Evolutionary conservation across 2,329 filamentous ascomycete species (phyloP).

Genomic region (Tothia fuscella): DNA sequence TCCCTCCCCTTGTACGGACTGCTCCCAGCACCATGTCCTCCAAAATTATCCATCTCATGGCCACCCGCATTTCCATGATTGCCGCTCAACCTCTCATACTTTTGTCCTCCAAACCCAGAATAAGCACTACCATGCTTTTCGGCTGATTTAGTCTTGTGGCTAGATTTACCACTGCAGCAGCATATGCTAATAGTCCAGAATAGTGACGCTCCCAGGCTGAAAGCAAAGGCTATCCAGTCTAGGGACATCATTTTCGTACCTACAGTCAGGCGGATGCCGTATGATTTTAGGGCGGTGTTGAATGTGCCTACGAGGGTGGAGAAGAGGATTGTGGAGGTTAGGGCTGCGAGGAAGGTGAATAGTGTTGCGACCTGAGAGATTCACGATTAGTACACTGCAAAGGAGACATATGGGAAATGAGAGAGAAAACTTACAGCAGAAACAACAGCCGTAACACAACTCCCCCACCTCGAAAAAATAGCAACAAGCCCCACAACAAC

Average conservation of each 20-base stretch:
- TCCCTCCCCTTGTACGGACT: slow-evolving; percentile 12
- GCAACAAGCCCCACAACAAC: slow-evolving; percentile 71
- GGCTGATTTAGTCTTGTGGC: slow-evolving; percentile 30
- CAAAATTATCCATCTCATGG: slow-evolving; percentile 16
- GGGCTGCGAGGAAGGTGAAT: slow-evolving; percentile 53
- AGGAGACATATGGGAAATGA: slow-evolving; percentile 20
- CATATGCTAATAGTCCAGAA: slow-evolving; percentile 91
- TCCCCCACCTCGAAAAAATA: slow-evolving; percentile 70
- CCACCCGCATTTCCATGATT: slow-evolving; percentile 1
- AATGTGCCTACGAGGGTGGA: slow-evolving; percentile 57
- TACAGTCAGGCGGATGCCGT: slow-evolving; percentile 56
- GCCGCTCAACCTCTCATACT: background rate
- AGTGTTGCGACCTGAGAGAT: slow-evolving; percentile 37
- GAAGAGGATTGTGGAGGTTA: slow-evolving; percentile 64
- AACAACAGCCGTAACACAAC: slow-evolving; percentile 70
- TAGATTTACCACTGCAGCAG: slow-evolving; percentile 67
- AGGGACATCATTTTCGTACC: slow-evolving; percentile 58
- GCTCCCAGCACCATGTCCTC: slow-evolving; percentile 12
- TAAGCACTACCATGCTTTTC: slow-evolving; percentile 53
- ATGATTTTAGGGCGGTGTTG: slow-evolving; percentile 53
- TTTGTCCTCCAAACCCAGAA: slow-evolving; percentile 1
- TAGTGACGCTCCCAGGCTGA: slow-evolving; percentile 60
- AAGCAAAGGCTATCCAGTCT: slow-evolving; percentile 70
- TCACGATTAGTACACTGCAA: slow-evolving; percentile 10
- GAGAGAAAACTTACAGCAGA: slow-evolving; percentile 45